These are phyloP conservation scores for Astraeus odoratus DNA, from an alignment of 768 basidiomycete species.

Conservation along the genomic window DNA sequence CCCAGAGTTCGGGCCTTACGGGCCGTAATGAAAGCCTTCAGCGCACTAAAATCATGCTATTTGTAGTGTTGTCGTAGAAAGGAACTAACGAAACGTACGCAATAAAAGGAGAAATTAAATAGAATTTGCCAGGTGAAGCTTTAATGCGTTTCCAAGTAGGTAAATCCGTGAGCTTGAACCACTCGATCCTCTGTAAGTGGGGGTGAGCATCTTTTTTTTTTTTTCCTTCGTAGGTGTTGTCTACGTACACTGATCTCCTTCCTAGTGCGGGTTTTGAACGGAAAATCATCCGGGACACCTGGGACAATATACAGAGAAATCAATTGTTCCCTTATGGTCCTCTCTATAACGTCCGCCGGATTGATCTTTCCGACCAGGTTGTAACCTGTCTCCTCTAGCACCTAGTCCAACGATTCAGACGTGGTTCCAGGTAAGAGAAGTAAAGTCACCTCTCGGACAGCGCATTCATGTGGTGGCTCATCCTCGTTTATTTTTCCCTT, in stretches of 20 bases:
- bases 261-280: conserved; percentile 88
- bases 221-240: conserved; percentile 10
- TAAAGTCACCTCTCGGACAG: conserved; percentile 75
- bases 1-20: conserved; percentile 46
- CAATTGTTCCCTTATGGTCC: conserved; percentile 84
- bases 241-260: conserved; percentile 93
- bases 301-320: conserved; percentile 89
- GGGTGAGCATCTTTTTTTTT: not conserved
- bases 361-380: conserved; percentile 67
- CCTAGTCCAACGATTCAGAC: conserved; percentile 41
- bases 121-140: conserved; percentile 72
- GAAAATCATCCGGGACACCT: conserved; percentile 79
- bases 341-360: conserved; percentile 66
- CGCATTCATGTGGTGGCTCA: conserved; percentile 79
- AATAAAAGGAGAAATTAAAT: conserved; percentile 93
- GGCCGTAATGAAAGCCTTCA: conserved; percentile 64
- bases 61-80: conserved; percentile 1
- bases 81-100: conserved; percentile 39
- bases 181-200: conserved; percentile 78
- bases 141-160: conserved; percentile 89
- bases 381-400: conserved; percentile 95
- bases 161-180: conserved; percentile 85
- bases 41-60: conserved; percentile 10
- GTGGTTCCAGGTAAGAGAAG: not conserved
- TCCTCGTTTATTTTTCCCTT: conserved; percentile 99